Base-by-base conservation (phyloP, 306 rosid genomes). In the Prunus dulcis region DNA sequence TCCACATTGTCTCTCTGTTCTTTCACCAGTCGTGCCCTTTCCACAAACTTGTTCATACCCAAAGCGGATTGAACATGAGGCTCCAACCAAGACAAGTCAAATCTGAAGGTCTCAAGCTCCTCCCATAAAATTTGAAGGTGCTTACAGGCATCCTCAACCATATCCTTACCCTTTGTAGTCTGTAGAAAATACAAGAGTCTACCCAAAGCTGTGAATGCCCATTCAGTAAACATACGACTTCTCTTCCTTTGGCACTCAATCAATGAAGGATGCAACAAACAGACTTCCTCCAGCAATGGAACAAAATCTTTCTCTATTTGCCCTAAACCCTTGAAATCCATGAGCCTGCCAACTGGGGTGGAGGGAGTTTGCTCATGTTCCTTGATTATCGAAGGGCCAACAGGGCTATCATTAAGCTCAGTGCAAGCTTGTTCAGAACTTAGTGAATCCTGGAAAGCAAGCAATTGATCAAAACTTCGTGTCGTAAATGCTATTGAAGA, bases 171-270 rank as follows among this genome's bases (percentile, higher is more conserved):
- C 27, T 19, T 69, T 69, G 74, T 69, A 19, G 47, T 69, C 18
- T 69, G 51, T 22, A 69, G 18, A 69, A 70, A 70, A 70, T 70
- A 46, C 46, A 70, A 23, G 3, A 70, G 27, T 19, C 62, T 43
- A 28, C 74, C 74, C 62, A 70, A 30, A 18, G 62, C 74, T 19
- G 74, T 70, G 74, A 70, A 70, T 51, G 74, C 74, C 61, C 74
- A 70, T 30, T 30, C 74, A 28, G 18, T 11, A n/a, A 38, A 38
- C 43, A 38, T 38, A 34, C n/a, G 62, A 70, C 74, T 70, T 52
- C 74, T 51, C 2, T 50, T 70, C 6, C 46, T 18, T 13, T 70
- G 74, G 74, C 62, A 27, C 18, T 32, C 28, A 11, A 70, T 28
- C 62, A 70, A 2, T 4, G 62, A 70, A 51, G 62, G 74, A 70